These are phyloP conservation scores for Myxozyma melibiosi DNA, from an alignment of 805 yeast species.

Conservation along the genomic window DNA sequence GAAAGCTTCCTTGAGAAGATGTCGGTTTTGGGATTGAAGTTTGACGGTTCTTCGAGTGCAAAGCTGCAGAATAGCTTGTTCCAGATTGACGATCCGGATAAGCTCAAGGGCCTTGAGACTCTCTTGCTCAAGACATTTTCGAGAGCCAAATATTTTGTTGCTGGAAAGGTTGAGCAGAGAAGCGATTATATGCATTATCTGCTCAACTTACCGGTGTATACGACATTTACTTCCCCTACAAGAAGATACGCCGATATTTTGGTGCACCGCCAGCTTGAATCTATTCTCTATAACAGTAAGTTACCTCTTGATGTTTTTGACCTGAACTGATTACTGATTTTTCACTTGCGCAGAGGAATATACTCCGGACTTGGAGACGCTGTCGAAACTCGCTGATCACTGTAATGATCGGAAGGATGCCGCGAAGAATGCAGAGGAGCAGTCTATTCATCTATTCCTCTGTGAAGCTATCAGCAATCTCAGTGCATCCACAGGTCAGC, in stretches of 20 bases:
- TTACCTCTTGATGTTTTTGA: constrained; percentile 35
- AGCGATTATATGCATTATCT: constrained; percentile 78
- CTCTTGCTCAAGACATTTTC: constrained; percentile 78
- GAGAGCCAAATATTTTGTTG: constrained; percentile 83
- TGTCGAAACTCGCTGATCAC: constrained; percentile 83
- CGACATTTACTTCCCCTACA: constrained; percentile 92
- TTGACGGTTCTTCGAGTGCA: constrained; percentile 75
- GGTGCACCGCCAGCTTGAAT: constrained; percentile 88
- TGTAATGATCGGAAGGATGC: constrained; percentile 96
- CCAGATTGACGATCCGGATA: constrained; percentile 59
- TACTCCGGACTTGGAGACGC: constrained; percentile 50
- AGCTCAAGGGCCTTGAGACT: constrained; percentile 75
- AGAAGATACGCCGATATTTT: constrained; percentile 89
- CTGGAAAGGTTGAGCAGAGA: constrained; percentile 76
- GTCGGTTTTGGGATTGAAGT: constrained; percentile 51
- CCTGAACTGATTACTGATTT: neutral
- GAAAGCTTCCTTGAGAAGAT: constrained; percentile 77
- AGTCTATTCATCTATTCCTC: constrained; percentile 81
- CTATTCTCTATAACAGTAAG: constrained; percentile 49
- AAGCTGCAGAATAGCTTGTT: constrained; percentile 72
- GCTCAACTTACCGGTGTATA: constrained; percentile 79
- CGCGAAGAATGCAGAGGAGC: constrained; percentile 90
- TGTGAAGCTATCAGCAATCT: constrained; percentile 82
- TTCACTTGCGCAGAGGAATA: constrained; percentile 17
- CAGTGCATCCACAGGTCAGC: constrained; percentile 72